Evolutionary conservation across 306 rosid species (phyloP).

Genomic region (Begonia peltatifolia): DNA sequence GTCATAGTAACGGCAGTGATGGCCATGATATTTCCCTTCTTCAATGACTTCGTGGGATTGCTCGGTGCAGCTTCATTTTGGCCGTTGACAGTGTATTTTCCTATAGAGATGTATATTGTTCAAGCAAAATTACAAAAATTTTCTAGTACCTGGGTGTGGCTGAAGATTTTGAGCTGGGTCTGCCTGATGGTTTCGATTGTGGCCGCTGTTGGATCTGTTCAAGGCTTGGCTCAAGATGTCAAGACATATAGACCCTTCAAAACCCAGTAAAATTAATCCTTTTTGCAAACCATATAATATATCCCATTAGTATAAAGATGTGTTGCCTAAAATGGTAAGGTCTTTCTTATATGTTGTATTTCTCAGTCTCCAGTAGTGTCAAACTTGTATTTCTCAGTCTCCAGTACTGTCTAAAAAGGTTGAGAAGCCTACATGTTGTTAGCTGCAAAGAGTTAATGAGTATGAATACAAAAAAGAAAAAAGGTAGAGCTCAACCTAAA

Average conservation of each 20-base stretch:
- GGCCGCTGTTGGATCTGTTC: slow-evolving; percentile 78
- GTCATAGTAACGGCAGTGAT: slow-evolving; percentile 52
- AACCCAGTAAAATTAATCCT: slow-evolving; percentile 26
- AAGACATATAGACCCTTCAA: slow-evolving; percentile 71
- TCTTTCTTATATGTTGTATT: too few species aligned
- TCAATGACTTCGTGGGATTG: slow-evolving; percentile 76
- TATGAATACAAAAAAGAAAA: too few species aligned
- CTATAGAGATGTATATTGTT: slow-evolving; percentile 85
- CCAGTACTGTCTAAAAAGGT: too few species aligned
- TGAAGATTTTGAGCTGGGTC: slow-evolving; percentile 64
- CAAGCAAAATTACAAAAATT: slow-evolving; percentile 45
- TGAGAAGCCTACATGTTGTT: too few species aligned
- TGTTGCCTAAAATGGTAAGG: too few species aligned
- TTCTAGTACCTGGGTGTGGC: slow-evolving; percentile 83
- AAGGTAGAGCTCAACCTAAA: too few species aligned
- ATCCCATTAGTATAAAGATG: too few species aligned
- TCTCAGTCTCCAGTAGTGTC: too few species aligned
- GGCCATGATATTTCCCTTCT: slow-evolving; percentile 94
- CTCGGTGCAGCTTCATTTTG: slow-evolving; percentile 85
- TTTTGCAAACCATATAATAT: too few species aligned
- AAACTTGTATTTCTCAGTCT: too few species aligned
- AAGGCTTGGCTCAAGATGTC: slow-evolving; percentile 58
- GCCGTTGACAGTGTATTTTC: slow-evolving; percentile 88
- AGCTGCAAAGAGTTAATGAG: too few species aligned
- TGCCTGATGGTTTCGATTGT: slow-evolving; percentile 66